Evolutionary conservation across 2,329 filamentous ascomycete genomes (phyloP).

Genomic region (Chrysosporium keratinophilum): DNA sequence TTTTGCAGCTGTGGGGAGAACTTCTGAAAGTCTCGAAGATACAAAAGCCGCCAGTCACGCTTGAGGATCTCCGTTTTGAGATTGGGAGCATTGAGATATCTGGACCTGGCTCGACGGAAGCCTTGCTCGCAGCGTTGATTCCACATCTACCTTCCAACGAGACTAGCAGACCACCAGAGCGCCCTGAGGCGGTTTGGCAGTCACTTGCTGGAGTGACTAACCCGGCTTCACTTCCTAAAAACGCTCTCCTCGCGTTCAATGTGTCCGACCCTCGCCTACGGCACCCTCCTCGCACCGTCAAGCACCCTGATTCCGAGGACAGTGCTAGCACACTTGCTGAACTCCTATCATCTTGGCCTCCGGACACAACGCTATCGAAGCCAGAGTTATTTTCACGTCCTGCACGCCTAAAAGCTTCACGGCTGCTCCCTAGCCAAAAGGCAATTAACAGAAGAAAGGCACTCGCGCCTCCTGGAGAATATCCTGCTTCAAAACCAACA

Average conservation of each 20-base stretch:
- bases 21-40: slow-evolving; percentile 49
- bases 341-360: slow-evolving; percentile 56
- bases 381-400: slow-evolving; percentile 58
- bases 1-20: slow-evolving; percentile 55
- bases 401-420: slow-evolving; percentile 53
- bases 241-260: slow-evolving; percentile 61
- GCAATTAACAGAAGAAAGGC: slow-evolving; percentile 67
- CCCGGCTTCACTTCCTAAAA: slow-evolving; percentile 57
- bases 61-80: slow-evolving; percentile 60
- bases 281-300: slow-evolving; percentile 56
- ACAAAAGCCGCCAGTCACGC: slow-evolving; percentile 50
- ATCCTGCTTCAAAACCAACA: slow-evolving; percentile 45
- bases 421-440: slow-evolving; percentile 62
- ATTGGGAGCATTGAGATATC: slow-evolving; percentile 61
- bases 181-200: slow-evolving; percentile 33
- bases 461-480: slow-evolving; percentile 51
- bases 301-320: slow-evolving; percentile 30
- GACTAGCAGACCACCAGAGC: slow-evolving; percentile 19
- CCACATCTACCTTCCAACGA: slow-evolving; percentile 33
- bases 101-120: slow-evolving; percentile 68
- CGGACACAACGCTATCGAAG: slow-evolving; percentile 42
- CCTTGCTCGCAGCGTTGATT: slow-evolving; percentile 58
- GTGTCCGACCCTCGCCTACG: slow-evolving; percentile 69
- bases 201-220: slow-evolving; percentile 49
- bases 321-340: slow-evolving; percentile 44